Evolutionary conservation across 1,139 yeast genomes (phyloP).

Genomic region (Sugiyamaella grinbergsii): DNA sequence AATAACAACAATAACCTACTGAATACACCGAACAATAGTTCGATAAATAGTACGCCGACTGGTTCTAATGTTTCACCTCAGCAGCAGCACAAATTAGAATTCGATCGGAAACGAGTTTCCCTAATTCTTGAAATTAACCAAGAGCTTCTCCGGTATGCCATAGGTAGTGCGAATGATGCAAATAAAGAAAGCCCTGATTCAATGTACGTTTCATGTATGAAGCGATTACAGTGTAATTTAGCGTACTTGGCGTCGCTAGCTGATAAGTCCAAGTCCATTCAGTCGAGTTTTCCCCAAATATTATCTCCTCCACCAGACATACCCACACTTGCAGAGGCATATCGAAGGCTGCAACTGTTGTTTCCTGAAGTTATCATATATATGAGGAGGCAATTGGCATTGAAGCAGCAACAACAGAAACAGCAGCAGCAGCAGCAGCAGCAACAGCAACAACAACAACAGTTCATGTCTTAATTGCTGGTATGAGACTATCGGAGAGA

Average conservation of each 20-base stretch:
- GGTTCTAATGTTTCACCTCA: neutral
- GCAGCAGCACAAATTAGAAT: slow-evolving; percentile 24
- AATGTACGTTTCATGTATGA: slow-evolving; percentile 36
- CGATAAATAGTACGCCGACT: slow-evolving; percentile 1
- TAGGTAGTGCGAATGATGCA: slow-evolving; percentile 30
- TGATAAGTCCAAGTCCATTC: slow-evolving; percentile 33
- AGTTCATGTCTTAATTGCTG: slow-evolving; percentile 9
- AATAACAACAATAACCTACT: slow-evolving; percentile 3
- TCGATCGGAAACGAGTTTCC: slow-evolving; percentile 34
- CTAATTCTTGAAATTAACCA: slow-evolving; percentile 40
- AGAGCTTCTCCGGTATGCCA: slow-evolving; percentile 38
- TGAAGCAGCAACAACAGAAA: slow-evolving; percentile 31
- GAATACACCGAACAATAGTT: neutral
- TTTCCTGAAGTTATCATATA: slow-evolving; percentile 38
- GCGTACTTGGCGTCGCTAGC: slow-evolving; percentile 38
- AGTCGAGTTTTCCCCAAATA: slow-evolving; percentile 35
- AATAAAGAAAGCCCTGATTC: slow-evolving; percentile 30
- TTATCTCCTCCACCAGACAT: slow-evolving; percentile 39
- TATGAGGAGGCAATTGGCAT: slow-evolving; percentile 32
- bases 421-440: slow-evolving; percentile 29
- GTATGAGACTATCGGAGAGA: neutral
- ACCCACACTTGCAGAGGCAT: slow-evolving; percentile 37
- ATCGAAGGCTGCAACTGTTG: slow-evolving; percentile 36
- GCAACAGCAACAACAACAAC: slow-evolving; percentile 26
- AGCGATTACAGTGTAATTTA: slow-evolving; percentile 41